Evolutionary conservation across 1,284 basidiomycete species (phyloP), one percentile per base, ranked within the genome.

Genomic region (Ustilago loliicola): DNA sequence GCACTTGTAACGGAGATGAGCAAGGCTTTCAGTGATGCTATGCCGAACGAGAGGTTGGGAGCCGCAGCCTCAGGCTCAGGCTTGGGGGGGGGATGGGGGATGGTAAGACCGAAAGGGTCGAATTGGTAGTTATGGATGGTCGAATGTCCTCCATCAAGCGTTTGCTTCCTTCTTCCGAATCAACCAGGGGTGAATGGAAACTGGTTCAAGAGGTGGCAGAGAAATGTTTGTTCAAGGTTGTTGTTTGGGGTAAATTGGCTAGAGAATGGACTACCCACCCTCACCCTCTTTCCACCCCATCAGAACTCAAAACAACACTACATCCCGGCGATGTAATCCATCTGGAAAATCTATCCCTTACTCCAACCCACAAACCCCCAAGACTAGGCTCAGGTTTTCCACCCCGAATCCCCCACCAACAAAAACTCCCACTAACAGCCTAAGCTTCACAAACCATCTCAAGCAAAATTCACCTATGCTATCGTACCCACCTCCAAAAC

Each of bases 101-200:
- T 27, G 66, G 66, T 0, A 62, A 42, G 34, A 60, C 60, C 0
- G 66, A 66, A 4, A 21, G 66, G 1, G 32, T 67, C 0, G 57
- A 70, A 29, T 23, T 76, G 19, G 17, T 61, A 8, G 73, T 76
- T 3, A 67, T 76, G 64, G 73, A 76, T 30, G 73, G 73, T 1
- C 4, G 56, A 0, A 66, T 72, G 45, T 54, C 61, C 1, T 2
- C 25, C 27, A 38, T 64, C 17, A 32, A 23, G 1, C 61, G 59
- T 11, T n/a, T 63, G 10, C 9, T 47, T 3, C 53, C 60, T 5
- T 7, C 10, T 1, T 27, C 19, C 17, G n/a, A 21, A 40, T 13
- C 13, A 13, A 5, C 1, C n/a, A 32, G 2, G 10, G 21, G 6
- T 0, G 55, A 36, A 7, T 51, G 36, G 42, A 34, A 21, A 6